A percentile compares a stretch with the other conserved stretches of the same genome.
Conservation (phyloP, 1,284 basidiomycete genomes). For the Sporisorium scitamineum region DNA sequence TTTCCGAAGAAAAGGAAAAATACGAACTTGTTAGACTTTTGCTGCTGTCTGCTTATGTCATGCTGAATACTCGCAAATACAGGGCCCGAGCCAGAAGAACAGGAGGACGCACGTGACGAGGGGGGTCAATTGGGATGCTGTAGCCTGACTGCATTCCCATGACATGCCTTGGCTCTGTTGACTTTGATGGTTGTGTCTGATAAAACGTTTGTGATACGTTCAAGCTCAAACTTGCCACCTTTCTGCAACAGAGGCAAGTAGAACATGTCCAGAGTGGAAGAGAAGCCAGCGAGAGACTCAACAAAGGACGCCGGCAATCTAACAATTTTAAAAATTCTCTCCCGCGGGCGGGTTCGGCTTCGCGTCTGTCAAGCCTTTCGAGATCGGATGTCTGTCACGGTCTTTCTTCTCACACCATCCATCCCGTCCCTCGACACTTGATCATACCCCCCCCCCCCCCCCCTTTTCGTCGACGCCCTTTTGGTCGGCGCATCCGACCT, state of each 20-base stretch:
- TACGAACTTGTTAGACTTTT: background rate
- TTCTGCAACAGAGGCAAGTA: background rate
- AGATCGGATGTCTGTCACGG: background rate
- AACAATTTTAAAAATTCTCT: background rate
- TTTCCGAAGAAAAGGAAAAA: conserved; percentile 1
- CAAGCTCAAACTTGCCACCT: too few relatives aligned
- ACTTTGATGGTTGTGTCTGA: too few relatives aligned
- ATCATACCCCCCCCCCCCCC: background rate
- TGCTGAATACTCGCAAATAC: background rate
- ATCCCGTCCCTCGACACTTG: background rate
- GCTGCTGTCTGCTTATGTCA: conserved; percentile 11
- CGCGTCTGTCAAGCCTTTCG: background rate
- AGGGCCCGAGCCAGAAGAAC: conserved; percentile 5
- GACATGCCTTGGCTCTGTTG: background rate
- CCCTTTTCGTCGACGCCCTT: background rate
- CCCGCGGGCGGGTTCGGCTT: conserved; percentile 1
- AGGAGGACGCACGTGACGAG: conserved; percentile 17
- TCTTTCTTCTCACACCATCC: background rate
- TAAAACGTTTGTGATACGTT: too few relatives aligned
- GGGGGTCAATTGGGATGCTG: conserved; percentile 16
- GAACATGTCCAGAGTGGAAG: background rate
- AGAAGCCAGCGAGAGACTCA: too few relatives aligned
- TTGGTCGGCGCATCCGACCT: background rate
- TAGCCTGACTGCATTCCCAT: conserved; percentile 1
- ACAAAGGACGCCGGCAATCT: background rate